These are phyloP conservation scores for Acephala macrosclerotiorum DNA, from an alignment of 2,329 filamentous ascomycete species.

Conservation along the genomic window DNA sequence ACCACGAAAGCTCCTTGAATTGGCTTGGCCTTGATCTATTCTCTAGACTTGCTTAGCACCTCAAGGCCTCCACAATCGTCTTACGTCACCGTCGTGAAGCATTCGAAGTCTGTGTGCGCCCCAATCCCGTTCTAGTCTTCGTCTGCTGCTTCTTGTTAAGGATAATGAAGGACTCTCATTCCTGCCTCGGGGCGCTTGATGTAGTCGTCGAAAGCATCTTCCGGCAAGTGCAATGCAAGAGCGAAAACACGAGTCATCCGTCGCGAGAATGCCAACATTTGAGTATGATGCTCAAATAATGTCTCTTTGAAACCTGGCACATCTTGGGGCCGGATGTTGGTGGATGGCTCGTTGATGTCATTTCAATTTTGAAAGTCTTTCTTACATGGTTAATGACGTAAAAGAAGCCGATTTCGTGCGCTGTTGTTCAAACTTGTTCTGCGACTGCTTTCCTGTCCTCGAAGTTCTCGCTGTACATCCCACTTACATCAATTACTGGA, in stretches of 20 bases:
- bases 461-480: constrained; percentile 40
- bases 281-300: constrained; percentile 46
- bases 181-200: constrained; percentile 53
- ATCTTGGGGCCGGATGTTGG: constrained; percentile 33
- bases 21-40: constrained; percentile 52
- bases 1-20: constrained; percentile 51
- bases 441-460: constrained; percentile 44
- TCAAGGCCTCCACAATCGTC: constrained; percentile 53
- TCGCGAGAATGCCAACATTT: constrained; percentile 50
- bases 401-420: constrained; percentile 47
- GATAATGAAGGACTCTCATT: constrained; percentile 45
- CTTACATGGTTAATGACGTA: constrained; percentile 45
- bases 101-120: constrained; percentile 51
- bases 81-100: constrained; percentile 54
- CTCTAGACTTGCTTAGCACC: constrained; percentile 49
- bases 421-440: constrained; percentile 42
- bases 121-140: constrained; percentile 45
- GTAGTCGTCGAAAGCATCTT: constrained; percentile 59
- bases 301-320: constrained; percentile 39
- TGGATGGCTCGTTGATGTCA: constrained; percentile 19
- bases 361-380: constrained; percentile 50
- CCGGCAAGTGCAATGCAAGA: constrained; percentile 57
- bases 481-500: constrained; percentile 47
- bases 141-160: constrained; percentile 28
- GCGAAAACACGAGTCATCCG: constrained; percentile 59